Base-by-base conservation (phyloP, 768 basidiomycete genomes). In the Termitomyces sp. region DNA sequence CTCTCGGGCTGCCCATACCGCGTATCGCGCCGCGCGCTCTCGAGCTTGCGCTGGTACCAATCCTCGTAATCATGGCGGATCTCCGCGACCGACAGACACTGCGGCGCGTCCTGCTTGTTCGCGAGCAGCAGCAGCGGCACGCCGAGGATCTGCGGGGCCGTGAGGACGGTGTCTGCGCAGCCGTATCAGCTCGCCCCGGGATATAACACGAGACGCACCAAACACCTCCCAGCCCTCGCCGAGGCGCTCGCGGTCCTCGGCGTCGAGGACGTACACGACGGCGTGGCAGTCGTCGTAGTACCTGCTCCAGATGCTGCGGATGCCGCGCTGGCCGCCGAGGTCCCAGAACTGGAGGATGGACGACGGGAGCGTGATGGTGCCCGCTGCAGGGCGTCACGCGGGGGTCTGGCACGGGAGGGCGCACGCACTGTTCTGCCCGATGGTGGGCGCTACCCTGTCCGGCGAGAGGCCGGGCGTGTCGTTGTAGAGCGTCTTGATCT, bases 281-380 rank as follows among this genome's bases (percentile, higher is more conserved):
- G 95, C 96, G 70, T 99, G 96, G 62, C 94, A 97, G 69, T 98
- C 94, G 55, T 92, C 89, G 70, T 96, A 98, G 73, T 99, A 99
- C 56, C 83, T 79, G 58, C 88, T 85, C 95, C 96, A 98, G 62
- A 99, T 96, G 36, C 86, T 88, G 29, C 96, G 82, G 41, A 99
- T 96, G 24, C 95, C 94, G 1, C 88, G 78, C 68, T 98, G 96
- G 0, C 96, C 96, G 12, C 97, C 96, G 10, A 99, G 79, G 68
- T 99, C 97, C 86, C 94, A 97, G 79, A 98, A 98, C 67, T 93
- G 92, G 28, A 98, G 83, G 29, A 96, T 89, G 0, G 94, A 94
- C 0, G 94, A 96, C 0, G 97, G 93, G 5, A 99, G 80, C 0
- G 86, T 87, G 58, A 98, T 94, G 69, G 92, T 92, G 39, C 96